Evolutionary conservation across 2,329 filamentous ascomycete species (phyloP), one percentile per base, ranked within the genome.

Genomic region (Fusarium papillatum): DNA sequence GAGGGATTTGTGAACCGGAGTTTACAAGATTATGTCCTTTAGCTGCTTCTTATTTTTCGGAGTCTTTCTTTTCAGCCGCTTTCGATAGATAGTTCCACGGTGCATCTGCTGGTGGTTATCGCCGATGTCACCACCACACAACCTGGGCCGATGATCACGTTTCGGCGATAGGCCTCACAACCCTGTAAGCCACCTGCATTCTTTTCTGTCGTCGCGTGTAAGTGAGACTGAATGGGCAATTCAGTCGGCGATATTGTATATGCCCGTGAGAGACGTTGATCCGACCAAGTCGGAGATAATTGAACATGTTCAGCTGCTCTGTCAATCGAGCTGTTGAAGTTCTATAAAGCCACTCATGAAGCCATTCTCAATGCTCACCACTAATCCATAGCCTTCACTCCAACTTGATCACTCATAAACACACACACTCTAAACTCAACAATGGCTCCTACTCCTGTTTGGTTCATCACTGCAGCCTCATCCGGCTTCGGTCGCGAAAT

Each of bases 401-500:
- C 24, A 62, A 36, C 53, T 57, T 34, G 31, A 22, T 57, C 53
- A 57, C 31, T 10, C 22, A 26, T 11, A 60, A 43, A 61, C 22
- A 17, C 22, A 31, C 41, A 14, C 38, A 2, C 8, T 60, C 59
- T 31, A 26, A 38, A 2, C 22, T 19, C 8, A 13, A 75, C 71
- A 67, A 60, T 43, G 19, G 64, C 72, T 53, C 61, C 72, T 60
- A 74, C 73, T 4, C 84, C 82, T 55, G 84, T 88, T 36, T 91
- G 89, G 88, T 86, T 91, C 81, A 87, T 91, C 77, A 87, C 86
- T 14, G 89, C 87, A 31, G 85, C 85, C 57, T 88, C 87, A 26
- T 88, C 85, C 22, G 89, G 89, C 63, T 87, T 91, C 70, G 89
- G 89, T 9, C 81, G 82, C 7, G 80, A 83, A 9, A 86, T 90